Evolutionary conservation across 306 rosid species (phyloP).

Genomic region (Malus asiatica): DNA sequence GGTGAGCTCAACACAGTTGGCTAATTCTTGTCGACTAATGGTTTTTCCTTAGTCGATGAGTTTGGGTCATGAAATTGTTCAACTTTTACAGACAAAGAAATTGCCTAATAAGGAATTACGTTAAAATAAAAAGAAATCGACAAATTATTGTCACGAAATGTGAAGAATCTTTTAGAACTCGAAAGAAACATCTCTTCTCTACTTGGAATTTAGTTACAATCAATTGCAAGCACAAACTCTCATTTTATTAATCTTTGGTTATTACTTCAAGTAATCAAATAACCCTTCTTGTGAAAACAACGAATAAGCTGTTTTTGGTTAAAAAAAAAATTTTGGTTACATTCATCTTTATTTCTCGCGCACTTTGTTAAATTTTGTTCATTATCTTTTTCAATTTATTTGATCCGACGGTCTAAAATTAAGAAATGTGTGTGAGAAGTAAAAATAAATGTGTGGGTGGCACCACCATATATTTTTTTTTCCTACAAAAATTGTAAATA

Average conservation of each 20-base stretch:
- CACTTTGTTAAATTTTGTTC: no score
- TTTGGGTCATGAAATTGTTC: neutral
- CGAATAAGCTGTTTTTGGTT: no score
- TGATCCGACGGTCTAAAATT: no score
- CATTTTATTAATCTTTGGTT: neutral
- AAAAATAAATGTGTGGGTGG: no score
- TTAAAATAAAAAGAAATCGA: neutral
- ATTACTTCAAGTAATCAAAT: neutral
- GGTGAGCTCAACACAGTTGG: no score
- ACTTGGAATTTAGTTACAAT: neutral
- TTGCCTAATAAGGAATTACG: neutral
- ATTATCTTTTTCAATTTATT: no score
- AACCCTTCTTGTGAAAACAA: neutral
- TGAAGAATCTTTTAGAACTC: neutral
- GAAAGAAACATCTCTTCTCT: neutral
- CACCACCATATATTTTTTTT: no score
- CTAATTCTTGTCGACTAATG: no score
- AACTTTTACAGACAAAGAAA: neutral
- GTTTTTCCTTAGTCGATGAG: no score
- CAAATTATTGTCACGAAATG: neutral
- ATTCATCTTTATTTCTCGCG: no score
- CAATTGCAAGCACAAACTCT: neutral
- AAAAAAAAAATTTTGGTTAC: no score
- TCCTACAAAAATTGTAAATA: no score
- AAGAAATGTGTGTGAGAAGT: fast-evolving